phyloP scores from a whole-genome alignment of 495 filamentous ascomycete species.

The Penicillium psychrofluorescens region DNA sequence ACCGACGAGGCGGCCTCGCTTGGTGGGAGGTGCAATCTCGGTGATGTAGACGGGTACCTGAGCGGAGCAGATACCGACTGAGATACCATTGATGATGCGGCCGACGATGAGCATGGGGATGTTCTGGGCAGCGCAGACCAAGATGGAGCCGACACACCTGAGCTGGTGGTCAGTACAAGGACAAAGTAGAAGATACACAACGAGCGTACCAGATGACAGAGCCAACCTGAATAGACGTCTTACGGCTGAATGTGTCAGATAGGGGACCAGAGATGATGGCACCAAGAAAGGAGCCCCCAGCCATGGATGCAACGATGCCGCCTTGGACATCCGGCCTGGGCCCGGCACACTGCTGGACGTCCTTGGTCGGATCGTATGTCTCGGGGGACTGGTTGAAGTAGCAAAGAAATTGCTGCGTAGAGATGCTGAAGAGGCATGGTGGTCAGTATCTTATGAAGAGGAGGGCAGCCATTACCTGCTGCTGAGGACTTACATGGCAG shows the following conservation, averaged over 20 bases:
- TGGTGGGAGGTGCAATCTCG: conserved; percentile 60
- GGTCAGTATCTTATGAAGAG: neutral
- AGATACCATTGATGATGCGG: conserved; percentile 67
- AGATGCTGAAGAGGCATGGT: conserved; percentile 16
- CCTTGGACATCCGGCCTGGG: conserved; percentile 44
- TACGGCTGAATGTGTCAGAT: conserved; percentile 59
- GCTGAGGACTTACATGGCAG: conserved; percentile 46
- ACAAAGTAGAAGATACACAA: conserved; percentile 27
- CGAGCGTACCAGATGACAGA: conserved; percentile 59
- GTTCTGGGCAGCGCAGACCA: conserved; percentile 63
- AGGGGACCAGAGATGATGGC: conserved; percentile 57
- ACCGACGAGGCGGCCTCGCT: conserved; percentile 64
- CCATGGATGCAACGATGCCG: conserved; percentile 62
- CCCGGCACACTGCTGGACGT: conserved; percentile 33
- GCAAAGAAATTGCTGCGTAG: conserved; percentile 47
- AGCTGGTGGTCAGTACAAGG: no score
- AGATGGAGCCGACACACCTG: neutral
- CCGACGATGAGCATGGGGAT: conserved; percentile 66
- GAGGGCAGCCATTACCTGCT: no score
- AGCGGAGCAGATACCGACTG: conserved; percentile 68
- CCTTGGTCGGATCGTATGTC: conserved; percentile 1
- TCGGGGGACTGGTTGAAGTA: conserved; percentile 49
- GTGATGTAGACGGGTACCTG: conserved; percentile 74
- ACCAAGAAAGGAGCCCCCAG: conserved; percentile 63
- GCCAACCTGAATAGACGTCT: conserved; percentile 54